Base-by-base conservation (phyloP, 345 rosid species). In the rapeseed (Brassica napus) region DNA sequence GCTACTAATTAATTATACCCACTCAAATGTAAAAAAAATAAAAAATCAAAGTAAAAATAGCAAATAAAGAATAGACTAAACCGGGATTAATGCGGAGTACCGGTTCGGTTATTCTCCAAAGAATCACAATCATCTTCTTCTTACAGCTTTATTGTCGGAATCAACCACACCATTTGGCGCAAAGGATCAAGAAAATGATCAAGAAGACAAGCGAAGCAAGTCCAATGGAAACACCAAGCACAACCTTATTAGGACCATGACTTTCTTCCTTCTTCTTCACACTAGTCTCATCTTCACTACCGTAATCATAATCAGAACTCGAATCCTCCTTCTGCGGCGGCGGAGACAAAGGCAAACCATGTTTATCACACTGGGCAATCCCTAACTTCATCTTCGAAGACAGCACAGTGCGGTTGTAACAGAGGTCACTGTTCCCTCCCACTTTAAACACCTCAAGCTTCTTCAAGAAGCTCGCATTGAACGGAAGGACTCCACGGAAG, bases 181-280 rank as follows among this genome's bases (percentile, higher is more conserved):
- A 81, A 85, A 89, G 91, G 72, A 94, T 78, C 75, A 94, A 81
- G 89, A 94, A 92, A 63, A 92, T 85, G 59, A 92, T 94, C 39
- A 94, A 92, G 85, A 94, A 92, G 6, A 94, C 96, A 72, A 92
- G 85, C 0, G 98, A 86, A 68, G 97, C 87, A 31, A 94, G 89
- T 0, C 87, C 97, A 79, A 92, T 94, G 2, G 97, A 96, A 30
- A 94, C 87, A 32, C 98, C 98, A 44, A 94, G 92, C 77, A 90
- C 94, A 42, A 94, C 86, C 85, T 94, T 94, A 42, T 82, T 94
- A 34, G 98, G 96, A 57, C 98, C 98, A 28, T 86, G 96, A 76
- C 87, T 87, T 5, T 76, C 84, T 28, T 75, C 82, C 60, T 85
- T 78, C 60, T 88, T 88, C 78, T 72, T 72, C 55, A 83, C 76